A percentile compares a stretch with the other conserved stretches of the same genome.
Evolutionary conservation across 2,329 filamentous ascomycete species (phyloP).

Genomic region (Fusarium piperis): DNA sequence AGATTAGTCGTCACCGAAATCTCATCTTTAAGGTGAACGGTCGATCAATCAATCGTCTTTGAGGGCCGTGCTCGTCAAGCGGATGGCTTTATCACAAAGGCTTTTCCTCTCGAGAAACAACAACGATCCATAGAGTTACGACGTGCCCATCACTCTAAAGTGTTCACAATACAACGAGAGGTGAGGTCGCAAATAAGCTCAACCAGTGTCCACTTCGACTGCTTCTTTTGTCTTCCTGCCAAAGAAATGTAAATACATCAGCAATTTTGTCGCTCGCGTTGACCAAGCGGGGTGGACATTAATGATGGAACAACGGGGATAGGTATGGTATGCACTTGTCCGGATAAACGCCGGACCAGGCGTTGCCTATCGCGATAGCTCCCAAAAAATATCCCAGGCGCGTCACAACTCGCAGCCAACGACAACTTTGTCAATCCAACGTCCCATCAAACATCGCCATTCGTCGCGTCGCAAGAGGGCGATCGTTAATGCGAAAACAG

Average conservation of each 20-base stretch:
- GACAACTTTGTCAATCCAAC: constrained; percentile 26
- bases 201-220: not conserved
- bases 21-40: not conserved
- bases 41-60: not conserved
- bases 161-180: not conserved
- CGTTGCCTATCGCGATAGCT: constrained; percentile 42
- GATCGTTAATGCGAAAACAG: constrained; percentile 21
- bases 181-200: not conserved
- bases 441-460: constrained; percentile 24
- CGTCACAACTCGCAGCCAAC: constrained; percentile 30
- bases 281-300: not conserved
- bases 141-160: not conserved
- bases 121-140: not conserved
- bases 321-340: not conserved
- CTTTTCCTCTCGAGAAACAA: not conserved
- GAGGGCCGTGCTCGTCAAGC: not conserved
- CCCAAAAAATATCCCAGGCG: constrained; percentile 42
- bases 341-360: constrained; percentile 38
- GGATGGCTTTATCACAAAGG: not conserved
- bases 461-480: constrained; percentile 16
- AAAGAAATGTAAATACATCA: not conserved
- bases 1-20: not conserved
- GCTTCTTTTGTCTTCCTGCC: not conserved
- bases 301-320: not conserved
- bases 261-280: not conserved